Evolutionary conservation across 306 rosid genomes (phyloP).

Genomic region (Rosa lucieae): DNA sequence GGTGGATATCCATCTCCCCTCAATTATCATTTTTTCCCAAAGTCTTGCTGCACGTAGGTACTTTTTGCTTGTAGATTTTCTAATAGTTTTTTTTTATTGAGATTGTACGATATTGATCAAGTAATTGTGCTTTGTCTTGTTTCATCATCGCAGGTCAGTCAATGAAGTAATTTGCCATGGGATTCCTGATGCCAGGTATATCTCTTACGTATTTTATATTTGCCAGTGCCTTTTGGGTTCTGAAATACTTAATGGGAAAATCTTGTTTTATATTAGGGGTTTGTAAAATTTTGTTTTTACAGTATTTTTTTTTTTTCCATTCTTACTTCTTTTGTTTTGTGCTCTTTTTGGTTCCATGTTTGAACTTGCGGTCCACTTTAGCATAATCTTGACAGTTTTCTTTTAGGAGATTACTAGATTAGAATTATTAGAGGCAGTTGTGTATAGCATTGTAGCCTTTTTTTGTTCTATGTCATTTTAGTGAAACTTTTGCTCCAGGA

Average conservation of each 20-base stretch:
- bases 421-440: background rate
- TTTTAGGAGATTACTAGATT: background rate
- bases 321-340: no score
- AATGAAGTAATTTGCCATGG: constrained; percentile 99
- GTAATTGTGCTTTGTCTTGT: constrained; percentile 13
- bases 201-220: background rate
- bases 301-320: background rate
- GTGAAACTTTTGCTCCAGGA: constrained; percentile 49
- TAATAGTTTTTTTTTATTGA: background rate
- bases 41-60: constrained; percentile 99
- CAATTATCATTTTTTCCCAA: constrained; percentile 90
- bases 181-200: constrained; percentile 95
- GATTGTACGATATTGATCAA: constrained; percentile 24
- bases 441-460: background rate
- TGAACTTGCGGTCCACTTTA: background rate
- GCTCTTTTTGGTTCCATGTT: background rate
- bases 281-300: no score
- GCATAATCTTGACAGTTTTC: background rate
- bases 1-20: constrained; percentile 98
- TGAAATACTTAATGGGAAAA: background rate
- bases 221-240: background rate
- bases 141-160: constrained; percentile 68
- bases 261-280: background rate
- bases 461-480: background rate
- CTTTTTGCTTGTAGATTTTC: constrained; percentile 39